These are phyloP conservation scores for Solanum paucissectum DNA, from an alignment of 257 asterid genomes.

Conservation along the genomic window DNA sequence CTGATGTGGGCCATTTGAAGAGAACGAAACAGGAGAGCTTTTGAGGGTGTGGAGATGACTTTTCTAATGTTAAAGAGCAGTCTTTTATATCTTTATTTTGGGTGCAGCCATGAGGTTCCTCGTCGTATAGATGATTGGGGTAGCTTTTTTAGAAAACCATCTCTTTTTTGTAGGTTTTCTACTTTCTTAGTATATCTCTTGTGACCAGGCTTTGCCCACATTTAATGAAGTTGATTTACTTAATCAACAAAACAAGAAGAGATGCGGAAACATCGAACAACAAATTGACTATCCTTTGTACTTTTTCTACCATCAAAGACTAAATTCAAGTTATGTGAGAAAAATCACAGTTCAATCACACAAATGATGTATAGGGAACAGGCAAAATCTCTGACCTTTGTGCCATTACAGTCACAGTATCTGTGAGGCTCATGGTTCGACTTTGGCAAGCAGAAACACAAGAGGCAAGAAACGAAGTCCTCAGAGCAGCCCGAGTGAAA, in stretches of 20 bases:
- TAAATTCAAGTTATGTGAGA: not conserved
- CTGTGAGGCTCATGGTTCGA: conserved; percentile 93
- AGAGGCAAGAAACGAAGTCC: conserved; percentile 98
- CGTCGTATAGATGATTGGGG: not conserved
- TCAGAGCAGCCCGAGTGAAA: conserved; percentile 86
- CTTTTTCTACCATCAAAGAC: not conserved
- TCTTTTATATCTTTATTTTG: not conserved
- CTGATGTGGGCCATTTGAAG: not conserved
- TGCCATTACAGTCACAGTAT: conserved; percentile 97
- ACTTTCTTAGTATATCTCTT: not conserved
- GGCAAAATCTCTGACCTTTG: conserved; percentile 44
- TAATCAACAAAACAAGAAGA: not conserved
- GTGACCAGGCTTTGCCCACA: not conserved
- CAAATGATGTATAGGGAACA: not conserved
- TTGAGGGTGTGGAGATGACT: not conserved
- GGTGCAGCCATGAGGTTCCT: not conserved
- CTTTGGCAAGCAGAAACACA: conserved; percentile 99
- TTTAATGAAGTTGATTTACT: not conserved
- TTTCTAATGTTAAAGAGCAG: not conserved
- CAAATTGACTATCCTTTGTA: not conserved
- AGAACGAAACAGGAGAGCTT: not conserved
- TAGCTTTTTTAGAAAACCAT: not conserved
- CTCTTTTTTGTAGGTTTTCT: not conserved
- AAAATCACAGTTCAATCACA: not conserved
- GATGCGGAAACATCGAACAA: not conserved